These are phyloP conservation scores for Typha latifolia DNA, from an alignment of 176 grass and related monocot species.

Conservation along the genomic window DNA sequence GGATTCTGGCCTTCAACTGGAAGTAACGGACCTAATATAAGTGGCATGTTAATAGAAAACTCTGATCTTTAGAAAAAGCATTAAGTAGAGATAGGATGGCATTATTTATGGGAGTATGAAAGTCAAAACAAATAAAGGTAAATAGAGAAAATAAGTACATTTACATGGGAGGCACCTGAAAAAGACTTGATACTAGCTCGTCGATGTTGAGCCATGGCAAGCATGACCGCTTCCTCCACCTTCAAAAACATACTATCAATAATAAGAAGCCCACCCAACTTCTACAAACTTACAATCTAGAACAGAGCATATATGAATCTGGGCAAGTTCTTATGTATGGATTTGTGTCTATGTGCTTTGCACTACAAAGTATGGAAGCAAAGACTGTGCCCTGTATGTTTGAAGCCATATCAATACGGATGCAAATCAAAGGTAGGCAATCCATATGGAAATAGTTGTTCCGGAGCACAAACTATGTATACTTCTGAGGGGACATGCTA, in stretches of 20 bases:
- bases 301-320: neutral
- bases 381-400: no score
- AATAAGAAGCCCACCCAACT: neutral
- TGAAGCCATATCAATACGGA: no score
- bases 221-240: constrained; percentile 87
- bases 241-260: constrained; percentile 34
- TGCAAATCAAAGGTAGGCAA: no score
- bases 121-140: constrained; percentile 24
- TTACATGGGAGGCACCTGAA: constrained; percentile 51
- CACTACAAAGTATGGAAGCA: no score
- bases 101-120: neutral
- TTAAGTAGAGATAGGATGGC: neutral
- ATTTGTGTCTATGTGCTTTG: no score
- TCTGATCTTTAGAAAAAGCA: constrained; percentile 8
- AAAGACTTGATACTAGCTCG: constrained; percentile 45
- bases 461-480: no score
- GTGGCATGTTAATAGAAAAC: constrained; percentile 16
- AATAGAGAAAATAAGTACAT: constrained; percentile 61
- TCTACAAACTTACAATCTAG: neutral
- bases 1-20: constrained; percentile 52
- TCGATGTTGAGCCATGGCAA: constrained; percentile 74
- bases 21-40: constrained; percentile 31
- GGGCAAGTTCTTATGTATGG: no score
- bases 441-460: no score
- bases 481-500: no score